Conservation (phyloP, 257 asterid species). For the Asclepias syriaca region DNA sequence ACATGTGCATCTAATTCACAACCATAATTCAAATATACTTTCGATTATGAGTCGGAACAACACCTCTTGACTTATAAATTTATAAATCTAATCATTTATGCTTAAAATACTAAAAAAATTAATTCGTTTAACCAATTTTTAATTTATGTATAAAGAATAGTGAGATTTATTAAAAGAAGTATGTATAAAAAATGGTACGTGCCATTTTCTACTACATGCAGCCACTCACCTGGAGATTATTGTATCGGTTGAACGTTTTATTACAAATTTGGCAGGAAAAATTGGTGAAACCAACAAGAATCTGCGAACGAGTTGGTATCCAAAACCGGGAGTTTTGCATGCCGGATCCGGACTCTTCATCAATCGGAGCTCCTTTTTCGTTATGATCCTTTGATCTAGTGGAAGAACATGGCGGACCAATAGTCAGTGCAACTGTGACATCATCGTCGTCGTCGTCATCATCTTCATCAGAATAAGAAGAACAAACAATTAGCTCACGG, state of each 20-base stretch:
- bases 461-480: background rate
- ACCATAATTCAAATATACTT: too few species aligned
- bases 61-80: too few species aligned
- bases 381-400: conserved; percentile 8
- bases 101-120: too few species aligned
- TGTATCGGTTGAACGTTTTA: conserved; percentile 69
- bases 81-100: too few species aligned
- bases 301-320: conserved; percentile 66
- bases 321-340: conserved; percentile 32
- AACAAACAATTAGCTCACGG: background rate
- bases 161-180: background rate
- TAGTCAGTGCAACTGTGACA: conserved; percentile 35
- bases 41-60: too few species aligned
- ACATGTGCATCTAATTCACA: conserved; percentile 64
- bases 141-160: too few species aligned
- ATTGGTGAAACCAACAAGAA: conserved; percentile 60
- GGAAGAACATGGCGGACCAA: conserved; percentile 50
- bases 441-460: conserved; percentile 26
- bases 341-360: background rate
- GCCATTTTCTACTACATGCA: too few species aligned
- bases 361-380: conserved; percentile 7
- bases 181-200: too few species aligned
- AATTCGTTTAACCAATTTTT: too few species aligned
- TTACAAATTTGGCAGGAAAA: conserved; percentile 70
- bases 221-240: conserved; percentile 72